Percentiles rank a stretch among this genome's conserved stretches.
phyloP scores from a whole-genome alignment of 2,329 filamentous ascomycete species.

The Macroventuria anomochaeta region DNA sequence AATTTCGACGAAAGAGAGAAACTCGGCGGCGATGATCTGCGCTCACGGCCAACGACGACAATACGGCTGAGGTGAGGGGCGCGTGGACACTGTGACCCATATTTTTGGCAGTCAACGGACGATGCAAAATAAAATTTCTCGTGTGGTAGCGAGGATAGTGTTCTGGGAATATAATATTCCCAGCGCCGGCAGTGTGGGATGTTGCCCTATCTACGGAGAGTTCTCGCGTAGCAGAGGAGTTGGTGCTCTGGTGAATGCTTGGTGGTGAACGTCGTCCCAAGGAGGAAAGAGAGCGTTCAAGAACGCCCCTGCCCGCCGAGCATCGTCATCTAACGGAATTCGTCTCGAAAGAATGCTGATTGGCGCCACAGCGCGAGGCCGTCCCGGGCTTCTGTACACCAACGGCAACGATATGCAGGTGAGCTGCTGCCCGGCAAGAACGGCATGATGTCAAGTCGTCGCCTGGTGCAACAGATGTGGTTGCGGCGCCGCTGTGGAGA shows the following conservation, averaged over 20 bases:
- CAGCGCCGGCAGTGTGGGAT: slow-evolving; percentile 1
- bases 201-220: not conserved
- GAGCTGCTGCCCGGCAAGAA: slow-evolving; percentile 2
- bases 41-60: slow-evolving; percentile 21
- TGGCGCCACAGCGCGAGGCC: not conserved
- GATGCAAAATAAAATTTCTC: slow-evolving; percentile 6
- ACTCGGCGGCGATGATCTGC: slow-evolving; percentile 30
- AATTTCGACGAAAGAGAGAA: slow-evolving; percentile 27
- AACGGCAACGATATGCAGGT: slow-evolving; percentile 2
- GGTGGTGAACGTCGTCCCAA: slow-evolving; percentile 4
- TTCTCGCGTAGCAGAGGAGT: not conserved
- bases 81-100: slow-evolving; percentile 18
- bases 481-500: slow-evolving; percentile 15
- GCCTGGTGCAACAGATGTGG: slow-evolving; percentile 14
- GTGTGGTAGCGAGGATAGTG: slow-evolving; percentile 4
- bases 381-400: not conserved
- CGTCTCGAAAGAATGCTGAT: not conserved
- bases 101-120: slow-evolving; percentile 13
- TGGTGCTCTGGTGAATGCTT: slow-evolving; percentile 1
- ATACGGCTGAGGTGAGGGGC: slow-evolving; percentile 26
- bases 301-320: not conserved
- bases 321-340: slow-evolving; percentile 4
- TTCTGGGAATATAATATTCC: not conserved
- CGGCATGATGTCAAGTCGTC: slow-evolving; percentile 16
- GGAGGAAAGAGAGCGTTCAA: slow-evolving; percentile 1